Conservation (phyloP, 768 basidiomycete species). For the Trametes cubensis region DNA sequence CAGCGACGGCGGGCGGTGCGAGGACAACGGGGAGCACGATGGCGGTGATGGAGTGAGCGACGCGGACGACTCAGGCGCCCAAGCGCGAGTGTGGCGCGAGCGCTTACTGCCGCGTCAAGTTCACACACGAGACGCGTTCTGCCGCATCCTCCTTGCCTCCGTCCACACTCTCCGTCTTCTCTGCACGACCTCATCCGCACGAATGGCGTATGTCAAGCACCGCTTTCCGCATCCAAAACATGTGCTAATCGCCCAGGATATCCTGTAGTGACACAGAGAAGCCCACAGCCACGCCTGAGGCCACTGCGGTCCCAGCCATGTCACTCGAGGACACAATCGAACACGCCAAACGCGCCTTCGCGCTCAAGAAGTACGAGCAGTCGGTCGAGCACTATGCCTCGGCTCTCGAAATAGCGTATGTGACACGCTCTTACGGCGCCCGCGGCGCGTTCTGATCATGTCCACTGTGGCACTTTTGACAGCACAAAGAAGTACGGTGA, state of each 20-base stretch:
- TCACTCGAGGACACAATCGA: slow-evolving; percentile 63
- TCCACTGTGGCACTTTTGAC: slow-evolving; percentile 16
- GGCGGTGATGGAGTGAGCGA: slow-evolving; percentile 2
- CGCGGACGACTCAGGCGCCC: not conserved
- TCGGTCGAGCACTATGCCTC: slow-evolving; percentile 83
- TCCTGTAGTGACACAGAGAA: slow-evolving; percentile 12
- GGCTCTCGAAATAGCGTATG: slow-evolving; percentile 83
- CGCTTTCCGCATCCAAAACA: not conserved
- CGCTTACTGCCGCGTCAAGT: slow-evolving; percentile 8
- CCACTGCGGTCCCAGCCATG: slow-evolving; percentile 15
- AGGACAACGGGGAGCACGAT: not conserved
- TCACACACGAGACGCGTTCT: slow-evolving; percentile 20
- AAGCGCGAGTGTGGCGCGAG: slow-evolving; percentile 10
- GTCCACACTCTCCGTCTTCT: not conserved
- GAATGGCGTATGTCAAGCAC: slow-evolving; percentile 20
- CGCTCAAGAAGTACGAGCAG: slow-evolving; percentile 83
- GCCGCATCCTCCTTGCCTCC: slow-evolving; percentile 11
- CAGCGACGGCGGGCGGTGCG: not conserved
- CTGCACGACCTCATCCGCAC: not conserved
- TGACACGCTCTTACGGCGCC: slow-evolving; percentile 36
- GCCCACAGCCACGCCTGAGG: slow-evolving; percentile 19
- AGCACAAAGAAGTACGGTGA: slow-evolving; percentile 81
- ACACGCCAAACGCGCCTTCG: slow-evolving; percentile 86
- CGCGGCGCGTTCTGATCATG: slow-evolving; percentile 11
- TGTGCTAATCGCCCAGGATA: not conserved